These are phyloP conservation scores for Lolium multiflorum DNA, from an alignment of 176 grass and related monocot genomes.

Conservation along the genomic window DNA sequence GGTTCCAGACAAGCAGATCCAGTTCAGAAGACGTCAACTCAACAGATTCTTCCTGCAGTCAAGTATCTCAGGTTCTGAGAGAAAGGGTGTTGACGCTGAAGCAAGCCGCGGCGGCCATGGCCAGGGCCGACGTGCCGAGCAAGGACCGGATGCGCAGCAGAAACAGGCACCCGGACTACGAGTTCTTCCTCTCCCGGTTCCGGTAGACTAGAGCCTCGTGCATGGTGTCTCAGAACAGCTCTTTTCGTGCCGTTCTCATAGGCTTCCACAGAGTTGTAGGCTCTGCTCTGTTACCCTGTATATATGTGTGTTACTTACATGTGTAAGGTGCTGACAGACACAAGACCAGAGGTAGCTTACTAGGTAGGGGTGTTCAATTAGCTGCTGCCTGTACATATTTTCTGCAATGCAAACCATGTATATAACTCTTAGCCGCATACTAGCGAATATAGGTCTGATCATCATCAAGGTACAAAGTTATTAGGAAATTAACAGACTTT, in stretches of 20 bases:
- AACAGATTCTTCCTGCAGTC: neutral
- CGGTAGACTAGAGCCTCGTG: neutral
- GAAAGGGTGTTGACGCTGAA: conserved; percentile 64
- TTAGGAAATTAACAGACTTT: no score
- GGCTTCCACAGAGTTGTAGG: neutral
- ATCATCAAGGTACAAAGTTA: neutral
- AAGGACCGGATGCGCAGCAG: conserved; percentile 1
- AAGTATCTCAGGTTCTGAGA: conserved; percentile 38
- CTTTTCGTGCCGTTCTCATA: no score
- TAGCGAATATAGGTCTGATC: neutral
- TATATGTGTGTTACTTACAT: neutral
- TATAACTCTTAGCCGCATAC: neutral
- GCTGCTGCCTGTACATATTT: neutral
- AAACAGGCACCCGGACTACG: conserved; percentile 73
- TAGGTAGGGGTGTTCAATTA: neutral
- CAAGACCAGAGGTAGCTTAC: neutral
- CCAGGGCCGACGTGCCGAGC: conserved; percentile 54
- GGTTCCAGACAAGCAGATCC: conserved; percentile 53
- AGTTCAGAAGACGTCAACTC: neutral
- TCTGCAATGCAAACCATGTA: neutral
- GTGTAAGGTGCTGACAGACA: neutral
- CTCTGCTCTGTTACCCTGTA: neutral
- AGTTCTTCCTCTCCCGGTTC: conserved; percentile 74
- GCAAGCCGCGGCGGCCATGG: conserved; percentile 55
- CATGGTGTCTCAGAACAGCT: neutral